Percentiles rank a stretch among this genome's conserved stretches.
Conservation (phyloP, 1,139 yeast genomes). For the Hyphopichia fennica region DNA sequence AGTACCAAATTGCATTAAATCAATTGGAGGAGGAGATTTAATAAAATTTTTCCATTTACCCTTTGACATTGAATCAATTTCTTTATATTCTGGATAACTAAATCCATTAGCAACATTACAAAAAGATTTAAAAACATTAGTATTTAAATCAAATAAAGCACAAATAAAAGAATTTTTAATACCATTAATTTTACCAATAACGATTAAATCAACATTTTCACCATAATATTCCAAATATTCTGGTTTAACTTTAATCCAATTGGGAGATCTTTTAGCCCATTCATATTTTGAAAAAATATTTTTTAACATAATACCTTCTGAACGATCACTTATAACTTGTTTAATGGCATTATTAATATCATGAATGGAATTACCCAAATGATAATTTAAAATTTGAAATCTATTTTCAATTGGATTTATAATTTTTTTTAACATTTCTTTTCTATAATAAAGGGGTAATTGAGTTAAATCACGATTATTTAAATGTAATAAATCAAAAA, state of each 20-base stretch:
- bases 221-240: conserved; percentile 86
- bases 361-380: conserved; percentile 39
- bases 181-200: conserved; percentile 77
- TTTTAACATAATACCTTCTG: conserved; percentile 86
- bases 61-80: conserved; percentile 56
- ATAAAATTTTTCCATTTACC: conserved; percentile 60
- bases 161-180: conserved; percentile 75
- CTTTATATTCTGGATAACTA: conserved; percentile 57
- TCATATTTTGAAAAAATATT: conserved; percentile 58
- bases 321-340: conserved; percentile 57
- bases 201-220: conserved; percentile 75
- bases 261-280: conserved; percentile 56
- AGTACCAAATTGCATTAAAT: conserved; percentile 57
- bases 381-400: conserved; percentile 56
- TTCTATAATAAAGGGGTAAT: conserved; percentile 57
- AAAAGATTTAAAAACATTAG: conserved; percentile 50
- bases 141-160: conserved; percentile 51
- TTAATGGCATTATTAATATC: conserved; percentile 60
- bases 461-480: conserved; percentile 64
- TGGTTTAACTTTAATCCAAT: conserved; percentile 89
- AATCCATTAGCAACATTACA: conserved; percentile 88
- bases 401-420: conserved; percentile 49
- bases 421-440: conserved; percentile 47
- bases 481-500: conserved; percentile 69
- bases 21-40: conserved; percentile 36